A percentile compares a stretch with the other conserved stretches of the same genome.
Evolutionary conservation across 2,329 filamentous ascomycete species (phyloP).

Genomic region (Exophiala bonariae): DNA sequence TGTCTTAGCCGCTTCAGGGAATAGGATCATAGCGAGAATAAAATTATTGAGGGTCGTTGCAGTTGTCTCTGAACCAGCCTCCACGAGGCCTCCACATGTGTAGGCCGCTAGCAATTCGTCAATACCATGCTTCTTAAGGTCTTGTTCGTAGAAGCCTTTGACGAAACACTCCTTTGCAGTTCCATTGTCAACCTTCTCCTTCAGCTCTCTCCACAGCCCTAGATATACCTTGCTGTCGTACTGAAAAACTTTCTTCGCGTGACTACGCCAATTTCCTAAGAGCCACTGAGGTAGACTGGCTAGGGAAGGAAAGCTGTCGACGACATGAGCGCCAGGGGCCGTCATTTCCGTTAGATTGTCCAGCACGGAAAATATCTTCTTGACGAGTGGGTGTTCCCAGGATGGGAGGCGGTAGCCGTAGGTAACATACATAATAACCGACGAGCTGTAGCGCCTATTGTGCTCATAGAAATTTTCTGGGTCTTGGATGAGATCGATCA

Average conservation of each 20-base stretch:
- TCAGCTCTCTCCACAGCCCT: conserved; percentile 17
- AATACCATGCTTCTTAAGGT: conserved; percentile 17
- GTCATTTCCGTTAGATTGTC: conserved; percentile 48
- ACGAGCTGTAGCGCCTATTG: conserved; percentile 50
- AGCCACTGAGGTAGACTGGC: conserved; percentile 32
- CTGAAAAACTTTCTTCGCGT: conserved; percentile 13
- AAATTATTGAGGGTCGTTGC: conserved; percentile 22
- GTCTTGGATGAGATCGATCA: conserved; percentile 41
- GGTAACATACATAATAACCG: conserved; percentile 51
- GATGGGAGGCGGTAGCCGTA: conserved; percentile 50
- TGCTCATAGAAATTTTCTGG: conserved; percentile 46
- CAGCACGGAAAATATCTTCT: conserved; percentile 49
- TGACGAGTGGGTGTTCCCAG: conserved; percentile 45
- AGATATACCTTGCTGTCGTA: conserved; percentile 19
- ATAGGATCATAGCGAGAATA: conserved; percentile 34
- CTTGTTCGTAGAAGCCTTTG: conserved; percentile 17
- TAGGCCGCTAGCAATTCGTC: conserved; percentile 20
- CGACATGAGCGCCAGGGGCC: conserved; percentile 43
- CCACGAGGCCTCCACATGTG: conserved; percentile 23
- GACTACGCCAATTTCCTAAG: not conserved
- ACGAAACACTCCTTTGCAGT: conserved; percentile 18
- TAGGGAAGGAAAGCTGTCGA: conserved; percentile 47
- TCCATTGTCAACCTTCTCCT: conserved; percentile 18
- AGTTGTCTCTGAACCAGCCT: conserved; percentile 29
- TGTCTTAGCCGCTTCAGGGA: conserved; percentile 45